Evolutionary conservation across 371 early-diverging fungal species (phyloP).

Genomic region (Cokeromyces recurvatus): DNA sequence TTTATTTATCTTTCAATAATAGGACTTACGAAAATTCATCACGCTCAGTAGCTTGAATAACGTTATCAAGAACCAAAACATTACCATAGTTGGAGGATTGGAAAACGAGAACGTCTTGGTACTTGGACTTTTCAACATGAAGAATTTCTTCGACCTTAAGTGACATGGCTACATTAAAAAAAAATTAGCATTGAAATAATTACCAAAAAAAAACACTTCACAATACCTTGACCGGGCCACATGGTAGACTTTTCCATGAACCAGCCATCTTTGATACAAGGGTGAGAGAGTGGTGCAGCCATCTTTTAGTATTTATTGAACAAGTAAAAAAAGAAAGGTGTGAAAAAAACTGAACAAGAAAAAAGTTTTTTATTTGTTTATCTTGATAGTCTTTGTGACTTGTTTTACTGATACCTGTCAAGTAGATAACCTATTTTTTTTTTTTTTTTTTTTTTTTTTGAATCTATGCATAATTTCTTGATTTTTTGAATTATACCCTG

Average conservation of each 20-base stretch:
- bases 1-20: too few species aligned
- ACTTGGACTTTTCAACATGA: constrained; percentile 88
- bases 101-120: constrained; percentile 97
- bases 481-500: too few species aligned
- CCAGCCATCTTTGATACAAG: constrained; percentile 91
- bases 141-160: constrained; percentile 92
- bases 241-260: constrained; percentile 89
- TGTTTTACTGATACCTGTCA: too few species aligned
- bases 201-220: not conserved
- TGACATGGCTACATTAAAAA: constrained; percentile 71
- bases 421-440: too few species aligned
- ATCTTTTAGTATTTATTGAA: too few species aligned
- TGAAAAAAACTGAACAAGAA: too few species aligned
- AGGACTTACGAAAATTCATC: constrained; percentile 91
- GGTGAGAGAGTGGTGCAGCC: constrained; percentile 69
- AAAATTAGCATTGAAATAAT: not conserved
- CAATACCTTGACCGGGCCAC: constrained; percentile 95
- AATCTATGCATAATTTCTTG: too few species aligned
- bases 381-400: not conserved
- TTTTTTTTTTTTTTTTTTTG: too few species aligned
- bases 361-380: constrained; percentile 1
- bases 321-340: constrained; percentile 1
- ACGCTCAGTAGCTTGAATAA: constrained; percentile 95
- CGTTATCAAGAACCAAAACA: constrained; percentile 95
- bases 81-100: constrained; percentile 91